phyloP scores from a whole-genome alignment of 73 alveolate genomes.

The Paramecium pentaurelia region DNA sequence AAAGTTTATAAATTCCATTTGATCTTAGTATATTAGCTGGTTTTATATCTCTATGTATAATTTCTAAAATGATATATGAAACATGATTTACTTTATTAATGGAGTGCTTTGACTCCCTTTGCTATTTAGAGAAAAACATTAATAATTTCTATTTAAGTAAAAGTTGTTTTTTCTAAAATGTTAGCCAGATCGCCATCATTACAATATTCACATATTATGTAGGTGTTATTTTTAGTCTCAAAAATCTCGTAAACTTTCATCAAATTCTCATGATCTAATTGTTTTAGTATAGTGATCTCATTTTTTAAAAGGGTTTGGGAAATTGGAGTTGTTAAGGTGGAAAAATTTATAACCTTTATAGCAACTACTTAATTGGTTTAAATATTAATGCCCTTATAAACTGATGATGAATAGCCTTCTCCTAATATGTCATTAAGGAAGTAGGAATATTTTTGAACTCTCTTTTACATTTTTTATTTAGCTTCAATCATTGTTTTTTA shows the following conservation, averaged over 20 bases:
- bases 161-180: not conserved
- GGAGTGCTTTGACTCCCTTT: not conserved
- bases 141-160: not conserved
- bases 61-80: not conserved
- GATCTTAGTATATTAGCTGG: slow-evolving; percentile 35
- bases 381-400: not conserved
- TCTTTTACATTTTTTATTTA: not conserved
- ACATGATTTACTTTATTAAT: not conserved
- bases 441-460: not conserved
- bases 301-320: not conserved
- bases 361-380: slow-evolving; percentile 3
- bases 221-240: slow-evolving; percentile 9
- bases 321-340: slow-evolving; percentile 8
- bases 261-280: not conserved
- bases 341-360: not conserved
- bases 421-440: not conserved
- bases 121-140: not conserved
- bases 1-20: not conserved
- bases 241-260: slow-evolving; percentile 3
- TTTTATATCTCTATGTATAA: slow-evolving; percentile 29
- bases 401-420: slow-evolving; percentile 6
- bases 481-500: not conserved
- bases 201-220: slow-evolving; percentile 28
- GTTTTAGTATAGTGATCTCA: not conserved
- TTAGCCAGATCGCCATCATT: slow-evolving; percentile 15